These are phyloP conservation scores for Spinellus fusiger DNA, from an alignment of 192 early-diverging fungal genomes.

Conservation along the genomic window DNA sequence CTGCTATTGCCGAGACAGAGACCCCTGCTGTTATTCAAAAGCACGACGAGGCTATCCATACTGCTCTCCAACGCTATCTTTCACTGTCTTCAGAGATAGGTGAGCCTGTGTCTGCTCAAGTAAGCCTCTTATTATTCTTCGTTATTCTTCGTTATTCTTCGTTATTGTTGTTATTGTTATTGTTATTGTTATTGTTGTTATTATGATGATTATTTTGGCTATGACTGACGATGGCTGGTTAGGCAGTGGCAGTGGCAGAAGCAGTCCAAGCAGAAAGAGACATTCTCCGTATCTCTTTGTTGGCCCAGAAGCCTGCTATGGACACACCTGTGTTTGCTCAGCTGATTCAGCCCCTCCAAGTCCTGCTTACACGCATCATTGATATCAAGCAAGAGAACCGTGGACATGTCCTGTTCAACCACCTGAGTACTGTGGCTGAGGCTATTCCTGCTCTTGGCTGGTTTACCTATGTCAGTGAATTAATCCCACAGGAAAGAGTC, in stretches of 20 bases:
- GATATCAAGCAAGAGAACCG: slow-evolving; percentile 78
- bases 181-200: slow-evolving; percentile 12
- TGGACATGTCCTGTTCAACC: slow-evolving; percentile 64
- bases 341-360: slow-evolving; percentile 66
- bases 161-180: slow-evolving; percentile 67
- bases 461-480: slow-evolving; percentile 67
- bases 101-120: slow-evolving; percentile 53
- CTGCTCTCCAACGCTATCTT: slow-evolving; percentile 38
- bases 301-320: slow-evolving; percentile 71
- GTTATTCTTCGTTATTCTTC: slow-evolving; percentile 24
- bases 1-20: slow-evolving; percentile 20
- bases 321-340: slow-evolving; percentile 48
- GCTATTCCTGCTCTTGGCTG: slow-evolving; percentile 89
- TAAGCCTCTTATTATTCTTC: slow-evolving; percentile 6
- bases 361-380: slow-evolving; percentile 56
- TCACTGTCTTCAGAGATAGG: slow-evolving; percentile 46
- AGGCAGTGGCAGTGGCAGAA: slow-evolving; percentile 54
- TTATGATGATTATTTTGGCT: no score
- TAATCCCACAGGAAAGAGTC: neutral
- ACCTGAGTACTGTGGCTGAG: slow-evolving; percentile 82
- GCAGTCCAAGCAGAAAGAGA: slow-evolving; percentile 67
- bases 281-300: slow-evolving; percentile 67
- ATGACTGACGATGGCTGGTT: neutral
- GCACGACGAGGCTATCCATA: slow-evolving; percentile 45
- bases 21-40: slow-evolving; percentile 45